Evolutionary conservation across 2,329 filamentous ascomycete genomes (phyloP).

Genomic region (Helotiales sp.): DNA sequence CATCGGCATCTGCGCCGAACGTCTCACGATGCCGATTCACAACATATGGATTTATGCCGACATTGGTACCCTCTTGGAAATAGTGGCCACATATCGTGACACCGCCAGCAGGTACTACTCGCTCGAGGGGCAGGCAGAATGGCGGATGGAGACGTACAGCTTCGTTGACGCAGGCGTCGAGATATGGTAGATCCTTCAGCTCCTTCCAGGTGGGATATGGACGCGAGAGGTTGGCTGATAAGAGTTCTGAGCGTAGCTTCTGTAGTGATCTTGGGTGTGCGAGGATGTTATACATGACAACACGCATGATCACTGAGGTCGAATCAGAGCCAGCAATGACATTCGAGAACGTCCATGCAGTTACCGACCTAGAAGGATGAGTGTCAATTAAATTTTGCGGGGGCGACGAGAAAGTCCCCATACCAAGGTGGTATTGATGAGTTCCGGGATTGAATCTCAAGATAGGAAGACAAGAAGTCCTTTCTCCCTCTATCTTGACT

Average conservation of each 20-base stretch:
- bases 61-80: constrained; percentile 36
- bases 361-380: not conserved
- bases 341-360: not conserved
- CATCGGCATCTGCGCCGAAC: constrained; percentile 53
- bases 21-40: constrained; percentile 45
- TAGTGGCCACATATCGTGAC: constrained; percentile 27
- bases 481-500: not conserved
- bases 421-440: not conserved
- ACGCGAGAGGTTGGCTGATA: not conserved
- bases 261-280: not conserved
- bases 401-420: not conserved
- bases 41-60: constrained; percentile 47
- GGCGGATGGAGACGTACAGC: constrained; percentile 47
- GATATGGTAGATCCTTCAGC: constrained; percentile 40
- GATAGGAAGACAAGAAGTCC: not conserved
- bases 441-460: not conserved
- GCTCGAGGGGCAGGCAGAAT: constrained; percentile 43
- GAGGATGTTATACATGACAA: not conserved
- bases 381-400: not conserved
- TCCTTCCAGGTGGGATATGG: constrained; percentile 1
- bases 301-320: not conserved
- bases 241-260: not conserved
- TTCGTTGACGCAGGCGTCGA: constrained; percentile 49
- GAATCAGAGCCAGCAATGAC: not conserved
- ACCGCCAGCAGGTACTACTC: constrained; percentile 38